phyloP scores from a whole-genome alignment of 352 stramenopile genomes.

The Phytophthora foliorum region DNA sequence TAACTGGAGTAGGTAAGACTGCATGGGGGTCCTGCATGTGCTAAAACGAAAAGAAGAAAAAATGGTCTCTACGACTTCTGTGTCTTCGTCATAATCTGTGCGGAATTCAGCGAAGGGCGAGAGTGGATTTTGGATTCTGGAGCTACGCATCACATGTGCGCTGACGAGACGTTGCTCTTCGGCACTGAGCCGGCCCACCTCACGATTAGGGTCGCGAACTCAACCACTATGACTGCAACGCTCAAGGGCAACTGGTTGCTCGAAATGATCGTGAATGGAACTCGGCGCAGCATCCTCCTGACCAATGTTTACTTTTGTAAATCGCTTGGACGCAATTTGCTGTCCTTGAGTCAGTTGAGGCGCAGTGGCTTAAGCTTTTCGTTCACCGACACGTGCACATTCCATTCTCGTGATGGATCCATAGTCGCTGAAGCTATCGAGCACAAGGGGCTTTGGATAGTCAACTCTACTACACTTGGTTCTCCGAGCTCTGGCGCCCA shows the following conservation, averaged over 20 bases:
- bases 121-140: background rate
- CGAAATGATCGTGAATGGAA: too few relatives aligned
- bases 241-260: constrained; percentile 10
- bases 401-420: background rate
- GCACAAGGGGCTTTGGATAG: background rate
- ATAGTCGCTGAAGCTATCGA: background rate
- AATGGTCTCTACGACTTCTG: too few relatives aligned
- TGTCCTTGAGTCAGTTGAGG: background rate
- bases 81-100: too few relatives aligned
- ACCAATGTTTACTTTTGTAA: constrained; percentile 4
- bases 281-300: constrained; percentile 10
- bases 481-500: background rate
- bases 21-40: too few relatives aligned
- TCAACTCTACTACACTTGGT: background rate
- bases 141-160: background rate
- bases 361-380: background rate
- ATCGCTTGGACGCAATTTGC: background rate
- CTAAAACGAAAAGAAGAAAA: too few relatives aligned
- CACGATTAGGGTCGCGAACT: constrained; percentile 15
- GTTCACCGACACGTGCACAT: background rate
- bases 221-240: background rate
- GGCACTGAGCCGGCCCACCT: background rate
- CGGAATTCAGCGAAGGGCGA: too few relatives aligned
- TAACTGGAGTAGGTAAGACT: too few relatives aligned
- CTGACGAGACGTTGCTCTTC: background rate